Conservation (phyloP, 306 rosid species). For the Arachis hypogaea region DNA sequence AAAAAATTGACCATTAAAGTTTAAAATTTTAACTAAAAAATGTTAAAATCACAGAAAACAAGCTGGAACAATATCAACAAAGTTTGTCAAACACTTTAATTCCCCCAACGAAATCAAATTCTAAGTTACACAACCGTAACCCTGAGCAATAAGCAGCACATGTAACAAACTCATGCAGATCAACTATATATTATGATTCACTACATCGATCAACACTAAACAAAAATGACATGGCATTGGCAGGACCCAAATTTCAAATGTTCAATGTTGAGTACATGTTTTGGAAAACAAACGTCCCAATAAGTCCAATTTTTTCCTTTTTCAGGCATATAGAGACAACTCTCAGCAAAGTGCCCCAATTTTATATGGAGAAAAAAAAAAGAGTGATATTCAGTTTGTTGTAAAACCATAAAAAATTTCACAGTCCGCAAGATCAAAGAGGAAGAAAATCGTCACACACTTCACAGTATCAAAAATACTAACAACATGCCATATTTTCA, state of each 20-base stretch:
- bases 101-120: too few species aligned
- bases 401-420: not conserved
- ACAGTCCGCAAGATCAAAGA: not conserved
- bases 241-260: not conserved
- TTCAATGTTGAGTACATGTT: not conserved
- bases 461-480: not conserved
- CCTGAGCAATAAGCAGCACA: not conserved
- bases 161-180: not conserved
- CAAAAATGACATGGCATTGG: not conserved
- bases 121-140: not conserved
- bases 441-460: not conserved
- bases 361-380: not conserved
- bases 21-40: not conserved
- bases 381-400: conserved; percentile 1
- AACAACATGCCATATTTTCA: not conserved
- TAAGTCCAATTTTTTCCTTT: not conserved
- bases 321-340: not conserved
- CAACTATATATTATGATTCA: not conserved
- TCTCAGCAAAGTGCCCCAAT: not conserved
- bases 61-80: not conserved
- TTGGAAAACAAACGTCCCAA: not conserved
- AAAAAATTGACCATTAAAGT: not conserved
- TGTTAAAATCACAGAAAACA: not conserved
- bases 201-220: not conserved
- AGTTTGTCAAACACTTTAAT: too few species aligned